Evolutionary conservation across 768 basidiomycete species (phyloP), one percentile per base, ranked within the genome.

Genomic region (Leccinum pellstonianum): DNA sequence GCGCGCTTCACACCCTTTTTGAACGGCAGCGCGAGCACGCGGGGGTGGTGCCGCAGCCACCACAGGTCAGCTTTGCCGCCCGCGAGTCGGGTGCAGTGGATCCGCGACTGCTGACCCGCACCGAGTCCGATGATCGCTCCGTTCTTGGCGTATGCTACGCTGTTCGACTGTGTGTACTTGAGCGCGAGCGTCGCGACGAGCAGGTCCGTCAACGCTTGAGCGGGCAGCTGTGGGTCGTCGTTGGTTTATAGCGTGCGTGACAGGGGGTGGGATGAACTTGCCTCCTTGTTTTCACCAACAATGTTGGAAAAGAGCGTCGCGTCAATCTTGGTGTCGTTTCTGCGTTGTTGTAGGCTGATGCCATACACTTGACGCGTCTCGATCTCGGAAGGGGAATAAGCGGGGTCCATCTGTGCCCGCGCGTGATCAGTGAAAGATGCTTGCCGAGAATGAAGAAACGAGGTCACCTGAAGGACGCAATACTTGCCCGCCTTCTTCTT

Each of bases 401-500:
- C 75, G 8, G 94, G 88, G 71, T 98, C 91, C 75, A 98, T 96
- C 95, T 98, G 8, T 9, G 4, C n/a, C n/a, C n/a, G 9, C 9
- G 2, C 10, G n/a, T 1, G 29, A 52, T 73, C 55, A 71, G 56
- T 25, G n/a, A 1, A 4, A 17, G 10, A n/a, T 43, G n/a, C 11
- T 41, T 11, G 4, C 3, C n/a, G 5, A 5, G 25, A 46, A 48
- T 23, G 38, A 15, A 57, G 21, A 41, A 37, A 31, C 4, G 52
- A 76, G 21, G 19, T 49, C 62, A 94, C 95, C 85, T 97, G 83
- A 14, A 99, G 84, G 14, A 99, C 93, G 67, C 96, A 98, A 78
- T 99, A 99, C 73, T 98, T 99, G 33, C 97, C 97, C 14, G 84
- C 93, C 78, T 99, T 99, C 83, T 99, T 99, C 81, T 95, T 98